A percentile compares a stretch with the other conserved stretches of the same genome.
Conservation (phyloP, 2,329 filamentous ascomycete species). For the Cercospora berteroae region DNA sequence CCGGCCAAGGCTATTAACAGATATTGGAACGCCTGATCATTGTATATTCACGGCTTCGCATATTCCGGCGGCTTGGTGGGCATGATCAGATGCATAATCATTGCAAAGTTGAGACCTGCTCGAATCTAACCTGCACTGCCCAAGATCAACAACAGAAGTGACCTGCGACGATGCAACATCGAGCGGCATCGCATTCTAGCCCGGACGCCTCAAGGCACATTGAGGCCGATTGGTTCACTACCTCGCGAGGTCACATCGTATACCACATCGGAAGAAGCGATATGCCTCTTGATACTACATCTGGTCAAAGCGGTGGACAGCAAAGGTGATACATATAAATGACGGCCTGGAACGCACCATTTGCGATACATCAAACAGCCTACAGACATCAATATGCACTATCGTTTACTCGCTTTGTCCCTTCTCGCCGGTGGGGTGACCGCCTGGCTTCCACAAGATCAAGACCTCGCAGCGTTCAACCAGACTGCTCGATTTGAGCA, state of each 20-base stretch:
- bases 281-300: neutral
- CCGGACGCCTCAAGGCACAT: neutral
- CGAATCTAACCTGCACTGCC: neutral
- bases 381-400: constrained; percentile 10
- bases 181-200: neutral
- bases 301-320: neutral
- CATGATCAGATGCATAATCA: neutral
- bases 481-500: constrained; percentile 11
- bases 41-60: neutral
- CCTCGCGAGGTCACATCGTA: neutral
- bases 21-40: constrained; percentile 5
- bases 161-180: neutral
- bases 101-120: neutral
- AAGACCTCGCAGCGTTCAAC: constrained; percentile 13
- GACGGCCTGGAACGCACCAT: neutral
- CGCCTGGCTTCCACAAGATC: constrained; percentile 15
- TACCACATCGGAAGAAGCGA: neutral
- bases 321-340: neutral
- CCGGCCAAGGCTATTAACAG: neutral
- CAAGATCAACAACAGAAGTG: neutral
- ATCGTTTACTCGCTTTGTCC: constrained; percentile 4
- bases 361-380: neutral
- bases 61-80: neutral
- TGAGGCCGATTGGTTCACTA: neutral
- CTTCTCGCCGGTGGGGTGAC: constrained; percentile 1